Base-by-base conservation (phyloP, 768 basidiomycete species). In the Pleurotus salmoneostramineus region DNA sequence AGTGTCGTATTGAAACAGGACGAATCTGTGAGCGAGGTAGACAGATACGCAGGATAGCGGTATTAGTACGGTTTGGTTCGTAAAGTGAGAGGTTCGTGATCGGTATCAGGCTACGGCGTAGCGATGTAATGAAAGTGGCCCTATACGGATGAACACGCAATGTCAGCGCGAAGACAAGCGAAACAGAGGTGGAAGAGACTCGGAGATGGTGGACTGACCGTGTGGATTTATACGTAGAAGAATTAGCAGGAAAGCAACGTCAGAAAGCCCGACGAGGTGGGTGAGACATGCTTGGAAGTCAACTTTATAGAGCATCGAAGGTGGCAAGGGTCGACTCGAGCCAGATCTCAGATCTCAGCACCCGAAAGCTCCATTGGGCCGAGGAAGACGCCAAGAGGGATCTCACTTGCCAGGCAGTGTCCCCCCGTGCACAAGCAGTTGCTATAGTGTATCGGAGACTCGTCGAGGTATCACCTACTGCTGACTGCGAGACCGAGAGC, bases 91-190 rank as follows among this genome's bases (percentile, higher is more conserved):
- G 40, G 11, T n/a, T 55, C 52, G 52, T 55, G 52, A 55, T 40
- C 17, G 35, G 36, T 55, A 55, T 55, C 52, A 55, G 52, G 52
- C 52, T 55, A 55, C 40, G 52, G 27, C 52, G 52, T 55, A 42
- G 35, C 21, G n/a, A 55, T 55, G 52, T 42, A 55, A 55, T 40
- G 52, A 42, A 49, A 31, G 43, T 11, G 17, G 27, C 52, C 52
- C 36, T 43, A 43, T n/a, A 55, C 52, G 52, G 27, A 33, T 40
- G 43, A 8, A 17, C 21, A 55, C 52, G 34, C 52, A 27, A 27
- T 33, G 52, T 55, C 31, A 55, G 43, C 15, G 52, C 52, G 27
- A 40, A 31, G 52, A 43, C 37, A 55, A 43, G 37, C 52, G 52
- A 55, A 10, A 27, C 21, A 27, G 21, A 27, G 2, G 1, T 31